phyloP scores from a whole-genome alignment of 805 yeast genomes.

The Saccharomycopsis capsularis region DNA sequence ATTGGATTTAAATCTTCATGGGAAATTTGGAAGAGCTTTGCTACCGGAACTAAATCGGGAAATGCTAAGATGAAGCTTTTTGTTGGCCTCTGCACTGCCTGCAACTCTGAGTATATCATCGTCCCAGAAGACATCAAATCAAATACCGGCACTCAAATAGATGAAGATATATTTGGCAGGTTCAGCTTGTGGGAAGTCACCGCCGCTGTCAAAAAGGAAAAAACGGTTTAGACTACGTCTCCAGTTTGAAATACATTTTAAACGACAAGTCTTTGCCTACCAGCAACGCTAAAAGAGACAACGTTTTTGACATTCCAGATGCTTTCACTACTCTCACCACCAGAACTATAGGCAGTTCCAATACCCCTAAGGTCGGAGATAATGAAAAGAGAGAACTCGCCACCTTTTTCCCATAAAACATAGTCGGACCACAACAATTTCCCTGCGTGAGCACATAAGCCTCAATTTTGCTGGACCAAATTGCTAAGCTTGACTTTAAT shows the following conservation, averaged over 20 bases:
- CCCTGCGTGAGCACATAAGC: too few relatives aligned
- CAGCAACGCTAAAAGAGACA: background rate
- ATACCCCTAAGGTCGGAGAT: too few relatives aligned
- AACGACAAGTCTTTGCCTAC: slow-evolving; percentile 11
- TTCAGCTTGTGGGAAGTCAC: slow-evolving; percentile 18
- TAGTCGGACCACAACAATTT: too few relatives aligned
- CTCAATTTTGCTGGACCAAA: too few relatives aligned
- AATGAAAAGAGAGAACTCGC: too few relatives aligned
- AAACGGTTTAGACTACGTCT: slow-evolving; percentile 12
- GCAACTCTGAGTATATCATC: slow-evolving; percentile 54
- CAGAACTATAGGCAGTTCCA: too few relatives aligned
- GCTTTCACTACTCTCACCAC: background rate
- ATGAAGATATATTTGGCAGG: slow-evolving; percentile 13
- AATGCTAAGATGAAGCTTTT: slow-evolving; percentile 43
- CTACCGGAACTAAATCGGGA: slow-evolving; percentile 34
- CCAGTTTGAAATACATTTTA: slow-evolving; percentile 15
- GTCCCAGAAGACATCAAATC: slow-evolving; percentile 24
- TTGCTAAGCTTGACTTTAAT: too few relatives aligned
- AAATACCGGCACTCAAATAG: slow-evolving; percentile 1
- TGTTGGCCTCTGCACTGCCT: slow-evolving; percentile 53
- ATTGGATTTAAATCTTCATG: slow-evolving; percentile 38
- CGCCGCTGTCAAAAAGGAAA: slow-evolving; percentile 4
- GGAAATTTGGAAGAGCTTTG: slow-evolving; percentile 39
- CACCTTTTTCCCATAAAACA: too few relatives aligned
- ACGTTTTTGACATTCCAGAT: background rate